Percentiles rank a stretch among this genome's conserved stretches.
These are phyloP conservation scores for Aspergillus bertholletiae DNA, from an alignment of 495 filamentous ascomycete genomes.

Conservation along the genomic window DNA sequence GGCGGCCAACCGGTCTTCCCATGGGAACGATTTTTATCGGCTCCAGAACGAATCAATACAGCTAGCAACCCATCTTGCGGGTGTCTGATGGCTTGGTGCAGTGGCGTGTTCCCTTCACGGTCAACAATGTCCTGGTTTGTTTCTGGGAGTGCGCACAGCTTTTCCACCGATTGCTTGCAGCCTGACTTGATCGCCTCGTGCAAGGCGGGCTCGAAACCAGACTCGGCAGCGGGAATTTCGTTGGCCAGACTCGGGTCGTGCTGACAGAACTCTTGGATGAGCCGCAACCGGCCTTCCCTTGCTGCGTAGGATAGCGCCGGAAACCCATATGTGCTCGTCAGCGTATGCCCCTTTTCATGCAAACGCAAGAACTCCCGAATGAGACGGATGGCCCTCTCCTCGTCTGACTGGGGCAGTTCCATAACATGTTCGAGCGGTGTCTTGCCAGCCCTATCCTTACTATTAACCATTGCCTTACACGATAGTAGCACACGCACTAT, in stretches of 20 bases:
- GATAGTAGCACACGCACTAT: not conserved
- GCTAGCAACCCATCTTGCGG: not conserved
- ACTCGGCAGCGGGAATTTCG: not conserved
- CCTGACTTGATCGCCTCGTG: conserved; percentile 1
- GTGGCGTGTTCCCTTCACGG: not conserved
- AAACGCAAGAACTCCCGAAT: not conserved
- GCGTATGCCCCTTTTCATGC: not conserved
- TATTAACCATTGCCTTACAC: not conserved
- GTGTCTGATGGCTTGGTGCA: not conserved
- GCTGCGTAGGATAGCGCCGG: not conserved
- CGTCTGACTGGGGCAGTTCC: not conserved
- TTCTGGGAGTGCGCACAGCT: not conserved
- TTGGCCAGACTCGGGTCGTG: not conserved
- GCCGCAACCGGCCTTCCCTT: not conserved
- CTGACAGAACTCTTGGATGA: not conserved
- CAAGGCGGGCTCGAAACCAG: not conserved
- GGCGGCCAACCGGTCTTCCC: not conserved
- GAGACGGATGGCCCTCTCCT: not conserved
- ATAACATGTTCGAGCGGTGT: not conserved
- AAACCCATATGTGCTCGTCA: not conserved
- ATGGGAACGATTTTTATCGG: not conserved
- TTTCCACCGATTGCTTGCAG: not conserved
- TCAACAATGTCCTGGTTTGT: not conserved
- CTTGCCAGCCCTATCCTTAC: not conserved
- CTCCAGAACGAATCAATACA: not conserved